Percentiles rank a stretch among this genome's conserved stretches.
Evolutionary conservation across 176 grass and related monocot genomes (phyloP).

Genomic region (Ampelocalamus luodianensis): DNA sequence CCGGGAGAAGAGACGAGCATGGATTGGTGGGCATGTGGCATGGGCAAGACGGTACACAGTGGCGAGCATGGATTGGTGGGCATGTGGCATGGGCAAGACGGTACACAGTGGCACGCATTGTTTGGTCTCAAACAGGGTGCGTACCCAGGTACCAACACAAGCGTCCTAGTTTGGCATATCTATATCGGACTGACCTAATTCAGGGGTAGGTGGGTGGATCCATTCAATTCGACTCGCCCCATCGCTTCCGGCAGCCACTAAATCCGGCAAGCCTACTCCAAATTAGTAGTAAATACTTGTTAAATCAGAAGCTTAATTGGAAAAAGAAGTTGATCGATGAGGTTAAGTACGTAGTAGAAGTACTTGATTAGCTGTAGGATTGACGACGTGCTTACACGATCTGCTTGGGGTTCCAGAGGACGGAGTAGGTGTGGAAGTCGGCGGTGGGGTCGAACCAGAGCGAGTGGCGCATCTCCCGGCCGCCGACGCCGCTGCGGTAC

Average conservation of each 20-base stretch:
- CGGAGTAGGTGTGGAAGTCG: conserved; percentile 94
- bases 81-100: too few relatives aligned
- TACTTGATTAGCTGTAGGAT: not conserved
- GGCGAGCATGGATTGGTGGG: too few relatives aligned
- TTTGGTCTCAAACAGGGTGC: conserved; percentile 36
- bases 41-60: not conserved
- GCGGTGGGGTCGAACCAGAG: conserved; percentile 96
- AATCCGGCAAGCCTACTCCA: conserved; percentile 3
- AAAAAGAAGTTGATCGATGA: not conserved
- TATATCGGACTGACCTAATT: conserved; percentile 16
- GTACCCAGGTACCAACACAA: conserved; percentile 1
- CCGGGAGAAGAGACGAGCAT: not conserved
- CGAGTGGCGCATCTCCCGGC: conserved; percentile 90
- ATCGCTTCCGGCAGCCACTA: not conserved
- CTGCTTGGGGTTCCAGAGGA: conserved; percentile 91
- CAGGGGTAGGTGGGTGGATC: conserved; percentile 5
- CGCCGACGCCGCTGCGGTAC: conserved; percentile 83
- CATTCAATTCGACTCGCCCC: conserved; percentile 28
- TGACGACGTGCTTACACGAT: conserved; percentile 64
- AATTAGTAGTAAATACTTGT: not conserved
- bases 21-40: not conserved
- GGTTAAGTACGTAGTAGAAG: too few relatives aligned
- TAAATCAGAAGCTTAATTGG: not conserved
- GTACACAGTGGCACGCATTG: not conserved
- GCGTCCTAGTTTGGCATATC: conserved; percentile 15